A percentile compares a stretch with the other conserved stretches of the same genome.
Conservation (phyloP, 2,329 filamentous ascomycete species). For the Monosporascus sp. region DNA sequence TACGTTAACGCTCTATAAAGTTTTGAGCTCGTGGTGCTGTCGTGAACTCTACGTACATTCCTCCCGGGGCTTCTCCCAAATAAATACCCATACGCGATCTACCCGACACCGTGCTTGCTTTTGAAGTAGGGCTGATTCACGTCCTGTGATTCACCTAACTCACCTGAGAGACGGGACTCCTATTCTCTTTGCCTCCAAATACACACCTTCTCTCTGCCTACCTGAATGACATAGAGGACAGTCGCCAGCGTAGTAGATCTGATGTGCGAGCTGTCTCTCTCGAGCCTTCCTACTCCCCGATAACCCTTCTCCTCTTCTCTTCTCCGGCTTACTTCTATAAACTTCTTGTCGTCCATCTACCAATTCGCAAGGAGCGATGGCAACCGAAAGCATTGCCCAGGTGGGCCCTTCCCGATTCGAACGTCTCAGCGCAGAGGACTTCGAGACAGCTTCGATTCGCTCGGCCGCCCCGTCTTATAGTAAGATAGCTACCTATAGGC, state of each 20-base stretch:
- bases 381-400: constrained; percentile 20
- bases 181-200: background rate
- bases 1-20: background rate
- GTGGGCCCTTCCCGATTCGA: constrained; percentile 17
- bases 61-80: too few species aligned
- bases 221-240: background rate
- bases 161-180: too few species aligned
- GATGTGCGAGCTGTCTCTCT: constrained; percentile 15
- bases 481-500: constrained; percentile 30
- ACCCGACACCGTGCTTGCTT: background rate
- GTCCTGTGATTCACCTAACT: too few species aligned
- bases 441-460: constrained; percentile 62
- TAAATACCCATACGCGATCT: too few species aligned
- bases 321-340: background rate
- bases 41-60: background rate
- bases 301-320: constrained; percentile 2
- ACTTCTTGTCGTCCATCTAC: background rate
- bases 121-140: background rate
- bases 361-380: constrained; percentile 10
- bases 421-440: constrained; percentile 45
- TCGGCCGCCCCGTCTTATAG: constrained; percentile 65
- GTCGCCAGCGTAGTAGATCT: background rate
- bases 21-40: background rate
- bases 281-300: constrained; percentile 8
- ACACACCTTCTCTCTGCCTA: background rate